These are phyloP conservation scores for Sugiyamaella paludigena DNA, from an alignment of 1,139 yeast species.

Conservation along the genomic window DNA sequence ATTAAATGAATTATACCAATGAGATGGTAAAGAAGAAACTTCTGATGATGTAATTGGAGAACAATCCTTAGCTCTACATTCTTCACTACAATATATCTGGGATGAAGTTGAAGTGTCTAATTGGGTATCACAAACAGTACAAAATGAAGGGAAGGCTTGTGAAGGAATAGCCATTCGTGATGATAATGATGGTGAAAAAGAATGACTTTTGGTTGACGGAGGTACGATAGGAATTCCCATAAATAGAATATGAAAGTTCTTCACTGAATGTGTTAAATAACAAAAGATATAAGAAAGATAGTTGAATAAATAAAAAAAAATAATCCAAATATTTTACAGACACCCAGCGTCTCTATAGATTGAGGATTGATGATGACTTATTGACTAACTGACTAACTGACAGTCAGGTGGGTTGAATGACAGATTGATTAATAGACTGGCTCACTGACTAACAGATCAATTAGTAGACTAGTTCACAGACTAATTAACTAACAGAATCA, in stretches of 20 bases:
- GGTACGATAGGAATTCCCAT: slow-evolving; percentile 1
- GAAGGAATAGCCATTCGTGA: slow-evolving; percentile 8
- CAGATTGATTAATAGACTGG: no score
- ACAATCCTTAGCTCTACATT: slow-evolving; percentile 30
- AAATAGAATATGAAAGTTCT: neutral
- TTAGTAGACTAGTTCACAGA: no score
- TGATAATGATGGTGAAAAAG: neutral
- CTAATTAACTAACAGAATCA: no score
- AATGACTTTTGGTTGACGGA: neutral
- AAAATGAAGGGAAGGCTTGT: slow-evolving; percentile 32
- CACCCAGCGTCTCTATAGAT: no score
- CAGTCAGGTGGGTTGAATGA: no score
- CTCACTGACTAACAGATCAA: no score
- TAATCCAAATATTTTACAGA: neutral
- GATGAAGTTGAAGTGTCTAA: slow-evolving; percentile 22
- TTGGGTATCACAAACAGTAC: slow-evolving; percentile 37
- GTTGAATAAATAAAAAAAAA: neutral
- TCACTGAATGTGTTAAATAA: no score
- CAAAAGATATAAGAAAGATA: neutral
- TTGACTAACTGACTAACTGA: no score
- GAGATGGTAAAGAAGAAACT: slow-evolving; percentile 9
- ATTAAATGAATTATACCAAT: slow-evolving; percentile 12
- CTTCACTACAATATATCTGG: slow-evolving; percentile 35
- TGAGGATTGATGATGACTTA: no score
- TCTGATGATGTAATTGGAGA: slow-evolving; percentile 8